phyloP scores from a whole-genome alignment of 805 yeast genomes.

The Starmerella apicola region DNA sequence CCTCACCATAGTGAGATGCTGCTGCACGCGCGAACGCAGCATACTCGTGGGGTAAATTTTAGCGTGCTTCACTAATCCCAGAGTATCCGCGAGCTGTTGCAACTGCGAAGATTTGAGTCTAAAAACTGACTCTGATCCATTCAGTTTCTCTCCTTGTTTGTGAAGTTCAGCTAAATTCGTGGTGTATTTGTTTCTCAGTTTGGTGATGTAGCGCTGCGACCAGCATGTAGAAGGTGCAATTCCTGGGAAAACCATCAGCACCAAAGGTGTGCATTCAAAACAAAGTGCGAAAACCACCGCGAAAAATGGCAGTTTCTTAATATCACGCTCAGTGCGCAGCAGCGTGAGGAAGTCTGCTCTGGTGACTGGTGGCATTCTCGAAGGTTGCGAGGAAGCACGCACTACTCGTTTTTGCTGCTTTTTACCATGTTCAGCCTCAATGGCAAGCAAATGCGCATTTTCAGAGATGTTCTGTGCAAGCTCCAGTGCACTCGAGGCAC shows the following conservation, averaged over 20 bases:
- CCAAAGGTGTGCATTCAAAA: conserved; percentile 44
- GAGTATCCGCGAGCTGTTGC: conserved; percentile 10
- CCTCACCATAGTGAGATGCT: conserved; percentile 15
- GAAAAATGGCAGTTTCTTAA: conserved; percentile 45
- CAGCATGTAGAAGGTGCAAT: conserved; percentile 50
- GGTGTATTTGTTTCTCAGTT: conserved; percentile 5
- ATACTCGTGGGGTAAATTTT: conserved; percentile 6
- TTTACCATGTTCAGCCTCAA: background rate
- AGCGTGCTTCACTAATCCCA: conserved; percentile 6
- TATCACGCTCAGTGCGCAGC: conserved; percentile 39
- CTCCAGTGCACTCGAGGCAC: conserved; percentile 12
- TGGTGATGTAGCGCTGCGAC: conserved; percentile 6
- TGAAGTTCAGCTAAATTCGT: conserved; percentile 1
- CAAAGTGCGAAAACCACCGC: conserved; percentile 41
- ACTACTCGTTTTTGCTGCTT: background rate
- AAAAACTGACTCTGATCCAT: conserved; percentile 17
- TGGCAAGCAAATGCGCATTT: conserved; percentile 13
- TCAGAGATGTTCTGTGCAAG: conserved; percentile 18
- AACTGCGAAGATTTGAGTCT: conserved; percentile 5
- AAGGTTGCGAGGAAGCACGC: no score
- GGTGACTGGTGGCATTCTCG: no score
- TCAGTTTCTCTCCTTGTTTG: background rate
- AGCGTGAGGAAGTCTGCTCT: conserved; percentile 41
- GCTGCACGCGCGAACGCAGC: conserved; percentile 10
- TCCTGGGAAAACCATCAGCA: conserved; percentile 42